A percentile compares a stretch with the other conserved stretches of the same genome.
These are phyloP conservation scores for Penstemon davidsonii DNA, from an alignment of 257 asterid species.

Conservation along the genomic window DNA sequence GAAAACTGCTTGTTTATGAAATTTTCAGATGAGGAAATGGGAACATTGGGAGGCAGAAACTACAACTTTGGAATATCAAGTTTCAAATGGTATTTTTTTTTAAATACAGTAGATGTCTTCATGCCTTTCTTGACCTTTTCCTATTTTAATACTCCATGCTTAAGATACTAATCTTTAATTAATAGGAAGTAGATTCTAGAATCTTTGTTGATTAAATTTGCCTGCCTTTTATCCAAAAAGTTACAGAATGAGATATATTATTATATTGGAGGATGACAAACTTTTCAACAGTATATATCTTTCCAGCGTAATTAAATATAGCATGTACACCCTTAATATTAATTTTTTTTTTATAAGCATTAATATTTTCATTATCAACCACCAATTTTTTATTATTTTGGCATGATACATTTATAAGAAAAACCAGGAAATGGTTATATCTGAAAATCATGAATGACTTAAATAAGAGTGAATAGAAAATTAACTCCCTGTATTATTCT, in stretches of 20 bases:
- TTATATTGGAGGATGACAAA: too few species aligned
- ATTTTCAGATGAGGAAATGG: conserved; percentile 73
- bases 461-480: neutral
- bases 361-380: too few species aligned
- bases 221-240: neutral
- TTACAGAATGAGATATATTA: neutral
- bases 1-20: neutral
- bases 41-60: conserved; percentile 85
- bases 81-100: conserved; percentile 52
- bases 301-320: too few species aligned
- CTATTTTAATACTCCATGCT: too few species aligned
- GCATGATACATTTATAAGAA: neutral
- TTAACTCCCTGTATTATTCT: neutral
- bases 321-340: too few species aligned
- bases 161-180: too few species aligned
- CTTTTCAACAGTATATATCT: too few species aligned
- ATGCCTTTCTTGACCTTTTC: neutral
- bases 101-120: neutral
- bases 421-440: neutral
- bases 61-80: conserved; percentile 63
- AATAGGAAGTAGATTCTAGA: conserved; percentile 1
- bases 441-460: neutral
- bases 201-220: neutral
- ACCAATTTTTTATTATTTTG: neutral
- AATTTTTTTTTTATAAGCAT: neutral